phyloP scores from a whole-genome alignment of 1,284 basidiomycete species.

The Dichomitus squalens region DNA sequence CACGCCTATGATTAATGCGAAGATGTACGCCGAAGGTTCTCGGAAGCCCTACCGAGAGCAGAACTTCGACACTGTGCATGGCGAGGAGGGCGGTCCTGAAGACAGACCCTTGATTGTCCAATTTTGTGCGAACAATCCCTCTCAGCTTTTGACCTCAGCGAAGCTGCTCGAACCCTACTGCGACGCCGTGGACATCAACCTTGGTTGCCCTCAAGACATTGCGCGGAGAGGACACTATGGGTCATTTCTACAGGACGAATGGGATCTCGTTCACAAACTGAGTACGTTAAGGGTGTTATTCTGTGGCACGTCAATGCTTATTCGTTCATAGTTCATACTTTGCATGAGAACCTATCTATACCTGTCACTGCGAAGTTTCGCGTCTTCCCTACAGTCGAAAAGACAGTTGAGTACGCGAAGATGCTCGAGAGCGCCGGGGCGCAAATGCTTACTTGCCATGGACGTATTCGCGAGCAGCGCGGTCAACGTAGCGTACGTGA shows the following conservation, averaged over 20 bases:
- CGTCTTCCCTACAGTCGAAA: slow-evolving; percentile 84
- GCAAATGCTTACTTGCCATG: slow-evolving; percentile 94
- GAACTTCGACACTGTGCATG: slow-evolving; percentile 69
- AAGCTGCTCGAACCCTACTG: slow-evolving; percentile 74
- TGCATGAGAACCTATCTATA: slow-evolving; percentile 82
- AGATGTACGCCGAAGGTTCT: slow-evolving; percentile 69
- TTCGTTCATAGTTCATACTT: slow-evolving; percentile 67
- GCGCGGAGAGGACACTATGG: slow-evolving; percentile 89
- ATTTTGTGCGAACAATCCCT: slow-evolving; percentile 92
- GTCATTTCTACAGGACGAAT: slow-evolving; percentile 92
- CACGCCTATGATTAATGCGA: slow-evolving; percentile 98
- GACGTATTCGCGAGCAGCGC: slow-evolving; percentile 88
- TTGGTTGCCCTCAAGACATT: slow-evolving; percentile 97
- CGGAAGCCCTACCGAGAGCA: slow-evolving; percentile 59
- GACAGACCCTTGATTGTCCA: slow-evolving; percentile 92
- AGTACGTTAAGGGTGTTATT: slow-evolving; percentile 59
- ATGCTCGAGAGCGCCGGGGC: slow-evolving; percentile 96
- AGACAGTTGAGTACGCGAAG: slow-evolving; percentile 90
- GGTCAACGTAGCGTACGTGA: slow-evolving; percentile 69
- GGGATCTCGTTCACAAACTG: slow-evolving; percentile 82
- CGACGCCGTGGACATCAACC: slow-evolving; percentile 94
- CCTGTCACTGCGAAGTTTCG: slow-evolving; percentile 98
- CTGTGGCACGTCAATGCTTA: not conserved
- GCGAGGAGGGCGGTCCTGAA: slow-evolving; percentile 65
- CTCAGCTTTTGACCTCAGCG: slow-evolving; percentile 77